phyloP scores from a whole-genome alignment of 75 land plant species.

The Cryptomeria japonica region DNA sequence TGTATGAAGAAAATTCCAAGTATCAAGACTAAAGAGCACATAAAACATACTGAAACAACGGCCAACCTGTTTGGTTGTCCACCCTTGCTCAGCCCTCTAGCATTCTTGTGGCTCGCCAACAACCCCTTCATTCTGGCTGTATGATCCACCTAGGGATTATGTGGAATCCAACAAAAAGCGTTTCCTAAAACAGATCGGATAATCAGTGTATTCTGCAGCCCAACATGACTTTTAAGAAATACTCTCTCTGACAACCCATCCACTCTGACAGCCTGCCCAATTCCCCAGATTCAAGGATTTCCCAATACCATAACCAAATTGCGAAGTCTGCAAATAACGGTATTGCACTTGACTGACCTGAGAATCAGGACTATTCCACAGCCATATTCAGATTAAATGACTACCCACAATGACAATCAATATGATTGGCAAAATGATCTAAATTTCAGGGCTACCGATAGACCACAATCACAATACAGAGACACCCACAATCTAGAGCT shows the following conservation, averaged over 20 bases:
- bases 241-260: background rate
- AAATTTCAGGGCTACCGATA: background rate
- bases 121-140: background rate
- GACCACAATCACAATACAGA: background rate
- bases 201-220: background rate
- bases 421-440: background rate
- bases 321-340: background rate
- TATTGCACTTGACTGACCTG: background rate
- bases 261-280: background rate
- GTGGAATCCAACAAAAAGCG: background rate
- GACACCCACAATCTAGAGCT: background rate
- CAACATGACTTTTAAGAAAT: background rate
- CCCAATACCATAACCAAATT: background rate
- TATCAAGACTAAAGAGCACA: constrained; percentile 5
- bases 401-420: background rate
- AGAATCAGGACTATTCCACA: background rate
- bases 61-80: background rate
- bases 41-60: background rate
- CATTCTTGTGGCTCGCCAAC: background rate
- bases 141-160: background rate
- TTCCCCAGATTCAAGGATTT: background rate
- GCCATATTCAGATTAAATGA: background rate
- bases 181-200: background rate
- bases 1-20: background rate
- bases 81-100: background rate